A percentile compares a stretch with the other conserved stretches of the same genome.
phyloP scores from a whole-genome alignment of 495 filamentous ascomycete genomes.

The Evansstolkia leycettana region DNA sequence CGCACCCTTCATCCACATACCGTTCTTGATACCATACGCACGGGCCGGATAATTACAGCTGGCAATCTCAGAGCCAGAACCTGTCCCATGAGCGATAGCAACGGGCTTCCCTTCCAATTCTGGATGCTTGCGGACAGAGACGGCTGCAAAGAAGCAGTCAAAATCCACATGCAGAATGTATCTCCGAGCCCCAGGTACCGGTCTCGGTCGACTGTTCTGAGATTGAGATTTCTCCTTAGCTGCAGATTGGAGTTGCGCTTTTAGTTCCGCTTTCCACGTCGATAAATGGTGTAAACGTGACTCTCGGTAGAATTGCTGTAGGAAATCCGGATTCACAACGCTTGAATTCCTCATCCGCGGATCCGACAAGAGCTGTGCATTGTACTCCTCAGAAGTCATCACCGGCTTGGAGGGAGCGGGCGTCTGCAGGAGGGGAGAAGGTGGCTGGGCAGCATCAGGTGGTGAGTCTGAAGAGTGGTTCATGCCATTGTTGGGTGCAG shows the following conservation, averaged over 20 bases:
- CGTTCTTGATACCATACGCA: constrained; percentile 78
- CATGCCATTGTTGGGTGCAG: not conserved
- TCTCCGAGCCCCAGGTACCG: constrained; percentile 47
- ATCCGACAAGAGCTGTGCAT: constrained; percentile 66
- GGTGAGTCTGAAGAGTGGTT: not conserved
- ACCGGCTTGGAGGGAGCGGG: constrained; percentile 16
- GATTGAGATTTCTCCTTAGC: constrained; percentile 54
- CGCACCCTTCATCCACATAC: constrained; percentile 97
- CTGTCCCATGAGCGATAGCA: constrained; percentile 77
- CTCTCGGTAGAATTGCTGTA: constrained; percentile 88
- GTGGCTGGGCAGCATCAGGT: not conserved
- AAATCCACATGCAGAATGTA: constrained; percentile 96
- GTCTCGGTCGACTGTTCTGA: constrained; percentile 34
- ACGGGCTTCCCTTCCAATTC: constrained; percentile 71
- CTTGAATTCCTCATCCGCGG: constrained; percentile 75
- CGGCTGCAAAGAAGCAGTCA: constrained; percentile 93
- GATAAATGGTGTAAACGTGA: constrained; percentile 91
- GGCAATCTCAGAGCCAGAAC: constrained; percentile 84
- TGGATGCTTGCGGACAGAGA: constrained; percentile 68
- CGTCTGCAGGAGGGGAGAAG: constrained; percentile 3
- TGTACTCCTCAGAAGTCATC: constrained; percentile 85
- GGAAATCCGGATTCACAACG: constrained; percentile 78
- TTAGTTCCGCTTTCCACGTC: constrained; percentile 88
- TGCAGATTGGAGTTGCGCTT: constrained; percentile 69
- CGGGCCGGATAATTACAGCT: constrained; percentile 94